A percentile compares a stretch with the other conserved stretches of the same genome.
Evolutionary conservation across 495 filamentous ascomycete genomes (phyloP).

Genomic region (Evernia prunastri): DNA sequence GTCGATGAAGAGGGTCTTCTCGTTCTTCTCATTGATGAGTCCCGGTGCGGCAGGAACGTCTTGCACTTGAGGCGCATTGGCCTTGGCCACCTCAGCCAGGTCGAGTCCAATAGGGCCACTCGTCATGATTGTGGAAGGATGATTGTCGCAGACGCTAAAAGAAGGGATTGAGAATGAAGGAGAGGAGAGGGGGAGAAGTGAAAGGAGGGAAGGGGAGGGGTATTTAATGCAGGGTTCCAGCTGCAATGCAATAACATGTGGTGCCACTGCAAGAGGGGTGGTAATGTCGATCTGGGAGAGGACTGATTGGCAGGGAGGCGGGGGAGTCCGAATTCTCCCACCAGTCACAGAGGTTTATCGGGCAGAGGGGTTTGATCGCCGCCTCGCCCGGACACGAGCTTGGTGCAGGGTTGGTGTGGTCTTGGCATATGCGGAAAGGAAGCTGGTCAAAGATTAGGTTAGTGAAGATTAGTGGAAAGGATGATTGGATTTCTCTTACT

Average conservation of each 20-base stretch:
- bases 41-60: slow-evolving; percentile 18
- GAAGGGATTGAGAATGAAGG: neutral
- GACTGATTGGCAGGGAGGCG: neutral
- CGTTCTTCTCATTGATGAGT: slow-evolving; percentile 11
- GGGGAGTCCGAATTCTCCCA: neutral
- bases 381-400: neutral
- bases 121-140: slow-evolving; percentile 12
- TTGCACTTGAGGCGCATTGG: slow-evolving; percentile 16
- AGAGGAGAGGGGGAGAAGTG: too few species aligned
- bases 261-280: neutral
- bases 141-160: neutral
- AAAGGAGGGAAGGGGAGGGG: neutral
- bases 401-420: neutral
- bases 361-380: neutral
- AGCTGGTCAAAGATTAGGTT: neutral
- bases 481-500: neutral
- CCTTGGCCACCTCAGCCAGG: slow-evolving; percentile 16
- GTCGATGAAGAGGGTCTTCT: slow-evolving; percentile 4
- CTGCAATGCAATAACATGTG: too few species aligned
- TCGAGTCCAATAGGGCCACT: slow-evolving; percentile 17
- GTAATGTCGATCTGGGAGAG: neutral
- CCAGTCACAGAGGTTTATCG: neutral
- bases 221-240: neutral
- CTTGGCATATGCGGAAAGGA: neutral
- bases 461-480: neutral